Evolutionary conservation across 495 filamentous ascomycete genomes (phyloP).

Genomic region (Trichoderma erinaceum): DNA sequence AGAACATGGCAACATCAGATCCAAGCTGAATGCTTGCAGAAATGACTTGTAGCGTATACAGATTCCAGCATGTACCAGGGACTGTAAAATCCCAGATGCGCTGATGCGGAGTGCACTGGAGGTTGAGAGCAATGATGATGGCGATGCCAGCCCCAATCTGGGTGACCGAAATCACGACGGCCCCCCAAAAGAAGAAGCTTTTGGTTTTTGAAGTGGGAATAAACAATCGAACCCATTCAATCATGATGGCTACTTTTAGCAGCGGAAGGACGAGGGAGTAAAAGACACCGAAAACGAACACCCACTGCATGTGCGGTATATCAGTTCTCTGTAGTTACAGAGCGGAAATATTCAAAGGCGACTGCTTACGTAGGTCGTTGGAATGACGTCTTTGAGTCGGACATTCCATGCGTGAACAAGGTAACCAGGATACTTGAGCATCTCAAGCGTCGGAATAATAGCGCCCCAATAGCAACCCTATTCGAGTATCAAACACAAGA

Average conservation of each 20-base stretch:
- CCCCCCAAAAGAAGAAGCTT: constrained; percentile 19
- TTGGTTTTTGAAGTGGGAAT: constrained; percentile 18
- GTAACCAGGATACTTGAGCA: constrained; percentile 22
- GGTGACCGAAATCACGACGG: constrained; percentile 17
- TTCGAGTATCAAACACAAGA: neutral
- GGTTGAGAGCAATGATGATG: constrained; percentile 25
- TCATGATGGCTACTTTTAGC: constrained; percentile 32
- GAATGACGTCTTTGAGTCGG: neutral
- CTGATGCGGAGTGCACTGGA: constrained; percentile 39
- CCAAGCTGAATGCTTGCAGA: constrained; percentile 28
- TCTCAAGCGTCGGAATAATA: neutral
- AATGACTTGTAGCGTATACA: constrained; percentile 21
- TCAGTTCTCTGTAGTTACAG: neutral
- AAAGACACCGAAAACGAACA: constrained; percentile 22
- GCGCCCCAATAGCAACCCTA: constrained; percentile 11
- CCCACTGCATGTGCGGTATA: constrained; percentile 15
- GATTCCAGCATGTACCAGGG: constrained; percentile 27
- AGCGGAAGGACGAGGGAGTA: constrained; percentile 24
- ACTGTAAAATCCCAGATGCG: constrained; percentile 27
- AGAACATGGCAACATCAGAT: constrained; percentile 32
- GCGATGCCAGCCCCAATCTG: constrained; percentile 21
- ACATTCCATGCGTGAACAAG: constrained; percentile 32
- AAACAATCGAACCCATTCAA: constrained; percentile 33
- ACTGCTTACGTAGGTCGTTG: constrained; percentile 20
- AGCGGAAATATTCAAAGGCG: neutral